These are phyloP conservation scores for Dipsacomyces acuminosporus DNA, from an alignment of 371 early-diverging fungal genomes.

Conservation along the genomic window DNA sequence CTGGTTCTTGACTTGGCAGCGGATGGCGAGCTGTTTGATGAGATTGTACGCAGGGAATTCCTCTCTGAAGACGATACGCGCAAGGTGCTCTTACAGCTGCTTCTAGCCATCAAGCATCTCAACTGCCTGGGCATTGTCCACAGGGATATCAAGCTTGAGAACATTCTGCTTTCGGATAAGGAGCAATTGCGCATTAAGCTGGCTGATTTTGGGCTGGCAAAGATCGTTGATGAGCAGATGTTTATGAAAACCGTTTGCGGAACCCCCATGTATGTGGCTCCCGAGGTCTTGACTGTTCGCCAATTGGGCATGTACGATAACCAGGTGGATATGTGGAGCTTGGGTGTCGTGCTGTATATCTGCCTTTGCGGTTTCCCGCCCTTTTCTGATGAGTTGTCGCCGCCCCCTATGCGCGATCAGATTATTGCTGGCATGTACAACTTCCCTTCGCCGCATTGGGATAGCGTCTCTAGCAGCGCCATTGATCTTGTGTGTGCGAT, in stretches of 20 bases:
- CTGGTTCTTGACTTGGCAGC: conserved; percentile 63
- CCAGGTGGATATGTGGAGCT: conserved; percentile 96
- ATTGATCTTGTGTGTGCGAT: conserved; percentile 56
- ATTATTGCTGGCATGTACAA: conserved; percentile 73
- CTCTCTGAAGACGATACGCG: conserved; percentile 77
- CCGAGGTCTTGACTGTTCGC: conserved; percentile 80
- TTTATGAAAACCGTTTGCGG: conserved; percentile 85
- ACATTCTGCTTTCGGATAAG: conserved; percentile 69
- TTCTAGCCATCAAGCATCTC: conserved; percentile 68
- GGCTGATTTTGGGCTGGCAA: conserved; percentile 93
- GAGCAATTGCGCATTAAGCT: conserved; percentile 70
- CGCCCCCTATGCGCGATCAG: conserved; percentile 58
- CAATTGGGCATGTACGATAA: conserved; percentile 68
- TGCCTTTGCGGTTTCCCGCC: conserved; percentile 95
- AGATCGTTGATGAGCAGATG: conserved; percentile 59
- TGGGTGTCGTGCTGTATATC: conserved; percentile 98
- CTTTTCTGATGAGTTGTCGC: conserved; percentile 62
- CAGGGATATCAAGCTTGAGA: conserved; percentile 82
- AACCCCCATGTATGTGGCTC: conserved; percentile 97
- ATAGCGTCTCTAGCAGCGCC: conserved; percentile 67
- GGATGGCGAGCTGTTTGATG: conserved; percentile 93
- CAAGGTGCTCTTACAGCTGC: conserved; percentile 71
- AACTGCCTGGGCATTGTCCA: conserved; percentile 70
- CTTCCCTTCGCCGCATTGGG: conserved; percentile 83
- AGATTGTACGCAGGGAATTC: conserved; percentile 65